These are phyloP conservation scores for Thalia dealbata DNA, from an alignment of 176 grass and related monocot species.

Conservation along the genomic window DNA sequence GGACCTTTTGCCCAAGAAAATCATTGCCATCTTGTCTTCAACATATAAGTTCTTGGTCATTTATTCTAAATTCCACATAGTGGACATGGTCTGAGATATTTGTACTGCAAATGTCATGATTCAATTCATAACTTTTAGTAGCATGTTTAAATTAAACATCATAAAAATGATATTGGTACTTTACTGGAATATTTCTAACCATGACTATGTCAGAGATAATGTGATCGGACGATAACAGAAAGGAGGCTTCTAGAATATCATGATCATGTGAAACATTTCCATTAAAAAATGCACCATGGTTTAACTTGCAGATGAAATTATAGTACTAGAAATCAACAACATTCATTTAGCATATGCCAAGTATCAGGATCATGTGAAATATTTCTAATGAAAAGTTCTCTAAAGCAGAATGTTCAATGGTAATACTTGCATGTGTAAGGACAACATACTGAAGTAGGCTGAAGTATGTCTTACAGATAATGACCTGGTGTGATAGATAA, in stretches of 20 bases:
- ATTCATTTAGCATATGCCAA: not conserved
- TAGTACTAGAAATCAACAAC: not conserved
- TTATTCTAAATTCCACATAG: no score
- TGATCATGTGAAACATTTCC: not conserved
- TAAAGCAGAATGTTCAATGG: not conserved
- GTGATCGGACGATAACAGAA: not conserved
- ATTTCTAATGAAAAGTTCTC: not conserved
- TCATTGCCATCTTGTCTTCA: no score
- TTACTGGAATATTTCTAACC: not conserved
- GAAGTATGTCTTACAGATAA: conserved; percentile 19
- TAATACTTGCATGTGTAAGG: no score
- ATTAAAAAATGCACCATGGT: not conserved
- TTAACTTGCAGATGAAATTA: not conserved
- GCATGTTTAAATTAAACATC: no score
- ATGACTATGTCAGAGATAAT: not conserved
- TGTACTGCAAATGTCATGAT: no score
- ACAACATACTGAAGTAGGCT: not conserved
- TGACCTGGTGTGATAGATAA: conserved; percentile 86
- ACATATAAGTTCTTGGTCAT: no score
- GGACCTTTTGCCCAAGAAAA: no score
- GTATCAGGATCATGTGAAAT: not conserved
- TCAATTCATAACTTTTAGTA: no score
- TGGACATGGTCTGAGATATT: no score
- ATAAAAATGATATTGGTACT: no score
- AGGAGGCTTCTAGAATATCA: not conserved